Conservation (phyloP, 1,284 basidiomycete genomes). For the Heterobasidion annosum region DNA sequence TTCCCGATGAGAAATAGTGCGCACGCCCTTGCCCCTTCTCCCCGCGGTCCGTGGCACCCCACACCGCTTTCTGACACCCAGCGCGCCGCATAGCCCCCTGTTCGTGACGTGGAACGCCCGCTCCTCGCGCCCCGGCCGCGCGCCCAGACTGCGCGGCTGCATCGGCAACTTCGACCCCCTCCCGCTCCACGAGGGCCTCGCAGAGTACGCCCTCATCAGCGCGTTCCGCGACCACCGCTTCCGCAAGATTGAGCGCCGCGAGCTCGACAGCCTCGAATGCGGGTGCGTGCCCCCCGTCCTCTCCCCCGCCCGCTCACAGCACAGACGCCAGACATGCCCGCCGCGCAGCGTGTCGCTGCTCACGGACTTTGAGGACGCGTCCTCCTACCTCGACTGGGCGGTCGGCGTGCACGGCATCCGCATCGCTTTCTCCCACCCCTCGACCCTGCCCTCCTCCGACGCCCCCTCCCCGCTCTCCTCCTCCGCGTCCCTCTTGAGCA, state of each 20-base stretch:
- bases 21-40: conserved; percentile 16
- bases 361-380: conserved; percentile 84
- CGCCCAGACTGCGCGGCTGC: conserved; percentile 78
- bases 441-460: conserved; percentile 44
- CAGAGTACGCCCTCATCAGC: conserved; percentile 87
- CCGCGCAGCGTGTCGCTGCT: conserved; percentile 75
- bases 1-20: conserved; percentile 67
- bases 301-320: neutral
- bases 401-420: conserved; percentile 90
- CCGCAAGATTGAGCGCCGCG: conserved; percentile 62
- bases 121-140: conserved; percentile 45
- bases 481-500: conserved; percentile 43
- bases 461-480: conserved; percentile 65
- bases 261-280: conserved; percentile 80
- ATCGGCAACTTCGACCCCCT: conserved; percentile 90
- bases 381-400: conserved; percentile 87
- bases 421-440: conserved; percentile 80
- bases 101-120: conserved; percentile 95
- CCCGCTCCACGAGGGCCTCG: conserved; percentile 68
- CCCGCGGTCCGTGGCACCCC: neutral
- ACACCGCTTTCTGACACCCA: conserved; percentile 1
- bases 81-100: conserved; percentile 56
- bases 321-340: neutral
- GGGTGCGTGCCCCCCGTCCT: conserved; percentile 41
- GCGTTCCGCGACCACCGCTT: conserved; percentile 69